Conservation (phyloP, 2,329 filamentous ascomycete species). For the Fusarium burgessii region DNA sequence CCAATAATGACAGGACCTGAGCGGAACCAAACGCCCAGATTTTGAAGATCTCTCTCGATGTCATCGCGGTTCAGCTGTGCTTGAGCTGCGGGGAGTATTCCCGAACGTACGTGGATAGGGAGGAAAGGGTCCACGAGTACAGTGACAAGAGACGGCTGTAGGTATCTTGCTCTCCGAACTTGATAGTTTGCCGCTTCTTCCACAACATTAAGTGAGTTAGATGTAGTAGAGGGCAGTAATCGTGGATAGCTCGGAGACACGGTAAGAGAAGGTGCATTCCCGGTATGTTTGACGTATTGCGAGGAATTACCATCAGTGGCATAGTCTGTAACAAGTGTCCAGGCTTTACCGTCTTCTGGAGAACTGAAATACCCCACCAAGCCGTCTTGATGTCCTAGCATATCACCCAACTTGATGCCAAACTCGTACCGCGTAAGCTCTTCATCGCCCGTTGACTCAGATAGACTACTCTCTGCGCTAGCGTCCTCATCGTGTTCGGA, state of each 20-base stretch:
- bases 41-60: neutral
- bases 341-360: neutral
- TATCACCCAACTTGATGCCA: neutral
- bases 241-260: neutral
- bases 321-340: neutral
- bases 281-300: neutral
- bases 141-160: neutral
- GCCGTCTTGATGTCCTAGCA: neutral
- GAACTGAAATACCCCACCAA: neutral
- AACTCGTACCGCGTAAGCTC: neutral
- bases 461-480: accelerated
- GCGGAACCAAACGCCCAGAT: neutral
- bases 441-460: neutral
- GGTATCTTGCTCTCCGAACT: neutral
- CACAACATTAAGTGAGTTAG: neutral
- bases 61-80: neutral
- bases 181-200: neutral
- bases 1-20: neutral
- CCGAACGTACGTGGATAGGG: neutral
- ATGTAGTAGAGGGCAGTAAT: neutral
- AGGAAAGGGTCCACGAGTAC: neutral
- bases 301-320: neutral
- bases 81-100: neutral
- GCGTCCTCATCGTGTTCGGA: neutral
- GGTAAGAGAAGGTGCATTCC: neutral